Evolutionary conservation across 2,329 filamentous ascomycete species (phyloP).

Genomic region (Aurifilum marmelostoma): DNA sequence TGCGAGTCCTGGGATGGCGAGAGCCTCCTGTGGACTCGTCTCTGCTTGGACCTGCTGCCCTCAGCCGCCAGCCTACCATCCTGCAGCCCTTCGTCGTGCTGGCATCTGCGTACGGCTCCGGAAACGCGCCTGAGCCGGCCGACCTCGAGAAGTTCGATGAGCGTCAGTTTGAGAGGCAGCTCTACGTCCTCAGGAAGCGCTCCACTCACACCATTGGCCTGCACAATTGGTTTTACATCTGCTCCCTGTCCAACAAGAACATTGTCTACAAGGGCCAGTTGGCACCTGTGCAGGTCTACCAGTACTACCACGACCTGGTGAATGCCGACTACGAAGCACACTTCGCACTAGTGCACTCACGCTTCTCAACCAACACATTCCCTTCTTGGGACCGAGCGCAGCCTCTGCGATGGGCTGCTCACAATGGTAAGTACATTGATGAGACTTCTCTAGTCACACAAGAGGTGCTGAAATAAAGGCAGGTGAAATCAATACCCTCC

Average conservation of each 20-base stretch:
- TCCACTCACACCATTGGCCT: slow-evolving; percentile 92
- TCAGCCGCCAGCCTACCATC: slow-evolving; percentile 92
- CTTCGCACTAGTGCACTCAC: slow-evolving; percentile 94
- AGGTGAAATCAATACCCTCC: slow-evolving; percentile 92
- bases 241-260: slow-evolving; percentile 95
- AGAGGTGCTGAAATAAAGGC: slow-evolving; percentile 32
- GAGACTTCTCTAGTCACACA: background rate
- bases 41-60: slow-evolving; percentile 87
- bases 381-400: slow-evolving; percentile 98
- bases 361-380: slow-evolving; percentile 98
- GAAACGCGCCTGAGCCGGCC: slow-evolving; percentile 75
- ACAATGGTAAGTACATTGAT: slow-evolving; percentile 71
- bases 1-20: slow-evolving; percentile 95
- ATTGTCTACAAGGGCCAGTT: slow-evolving; percentile 99
- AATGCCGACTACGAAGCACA: slow-evolving; percentile 97
- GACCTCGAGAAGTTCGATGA: slow-evolving; percentile 83
- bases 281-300: slow-evolving; percentile 91
- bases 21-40: slow-evolving; percentile 92
- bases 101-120: slow-evolving; percentile 79
- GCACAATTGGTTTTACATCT: slow-evolving; percentile 98
- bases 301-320: slow-evolving; percentile 96
- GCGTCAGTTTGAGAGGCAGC: slow-evolving; percentile 84
- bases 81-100: slow-evolving; percentile 94
- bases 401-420: slow-evolving; percentile 92
- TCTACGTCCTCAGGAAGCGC: slow-evolving; percentile 93